Base-by-base conservation (phyloP, 2,329 filamentous ascomycete species). In the Diaporthe citriasiana region DNA sequence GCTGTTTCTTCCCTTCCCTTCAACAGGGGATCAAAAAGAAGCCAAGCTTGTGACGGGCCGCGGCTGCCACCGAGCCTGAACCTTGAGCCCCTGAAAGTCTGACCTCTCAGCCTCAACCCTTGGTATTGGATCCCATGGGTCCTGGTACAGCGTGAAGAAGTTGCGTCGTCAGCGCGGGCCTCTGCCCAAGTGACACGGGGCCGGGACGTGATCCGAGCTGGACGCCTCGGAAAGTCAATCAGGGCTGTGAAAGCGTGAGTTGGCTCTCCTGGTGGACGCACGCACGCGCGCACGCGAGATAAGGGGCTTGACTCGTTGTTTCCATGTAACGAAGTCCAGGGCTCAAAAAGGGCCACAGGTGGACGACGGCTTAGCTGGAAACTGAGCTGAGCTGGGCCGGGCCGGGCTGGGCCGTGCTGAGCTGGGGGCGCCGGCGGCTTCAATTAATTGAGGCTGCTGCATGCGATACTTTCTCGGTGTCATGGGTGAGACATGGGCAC, bases 271-370 rank as follows among this genome's bases (percentile, higher is more conserved):
- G 42, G 42, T n/a, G 60, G 30, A 35, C 22, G 30, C 60, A 35
- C 60, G 30, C 53, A 50, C 27, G 15, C 35, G 56, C 56, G n/a
- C 59, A 65, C 17, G 59, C 60, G 60, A 47, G 60, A 47, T 63
- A 63, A 63, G 60, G 33, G 63, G 45, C 63, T 68, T 68, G 63
- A 53, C 63, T 68, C 63, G 63, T 33, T 19, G n/a, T 33, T 68
- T 40, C 63, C 45, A 68, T 27, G 47, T 53, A 53, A 40, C 63
- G 25, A 68, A n/a, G 59, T 63, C 40, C 33, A 33, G 59, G 33
- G 19, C 13, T 47, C 25, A 40, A 13, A 45, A 47, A 33, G 25
- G 40, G 63, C 63, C 63, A 30, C 8, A 53, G 63, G 22, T 40
- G 63, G 63, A 27, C 33, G 42, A 45, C 15, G 42, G 42, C 17